phyloP scores from a whole-genome alignment of 371 early-diverging fungal species.

The Mortierella sp. region DNA sequence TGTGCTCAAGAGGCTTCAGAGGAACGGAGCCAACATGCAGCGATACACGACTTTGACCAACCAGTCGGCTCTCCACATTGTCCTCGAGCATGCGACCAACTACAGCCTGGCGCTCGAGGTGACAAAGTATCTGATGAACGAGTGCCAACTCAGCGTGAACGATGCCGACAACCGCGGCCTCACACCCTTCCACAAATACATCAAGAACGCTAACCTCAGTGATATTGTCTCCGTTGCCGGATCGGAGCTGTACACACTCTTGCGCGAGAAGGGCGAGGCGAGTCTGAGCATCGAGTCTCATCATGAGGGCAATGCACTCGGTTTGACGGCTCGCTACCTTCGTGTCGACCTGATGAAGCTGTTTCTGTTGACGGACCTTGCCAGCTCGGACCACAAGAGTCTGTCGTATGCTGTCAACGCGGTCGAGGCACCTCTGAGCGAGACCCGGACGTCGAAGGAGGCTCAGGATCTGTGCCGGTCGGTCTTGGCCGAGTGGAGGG shows the following conservation, averaged over 20 bases:
- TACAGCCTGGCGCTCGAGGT: constrained; percentile 43
- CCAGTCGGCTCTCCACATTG: constrained; percentile 48
- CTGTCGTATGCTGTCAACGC: constrained; percentile 38
- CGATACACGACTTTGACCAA: constrained; percentile 33
- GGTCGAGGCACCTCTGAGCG: constrained; percentile 50
- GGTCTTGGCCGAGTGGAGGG: constrained; percentile 42
- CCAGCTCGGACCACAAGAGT: constrained; percentile 48
- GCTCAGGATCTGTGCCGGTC: constrained; percentile 40
- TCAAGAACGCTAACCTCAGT: constrained; percentile 49
- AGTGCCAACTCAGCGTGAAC: constrained; percentile 47
- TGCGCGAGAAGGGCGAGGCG: constrained; percentile 42
- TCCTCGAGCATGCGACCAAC: constrained; percentile 48
- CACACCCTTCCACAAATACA: constrained; percentile 55
- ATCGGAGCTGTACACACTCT: constrained; percentile 47
- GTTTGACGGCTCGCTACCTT: constrained; percentile 48
- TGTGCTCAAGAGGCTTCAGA: constrained; percentile 44
- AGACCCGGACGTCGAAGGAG: constrained; percentile 31
- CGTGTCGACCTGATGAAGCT: constrained; percentile 51
- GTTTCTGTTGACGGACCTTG: constrained; percentile 47
- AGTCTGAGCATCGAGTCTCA: constrained; percentile 43
- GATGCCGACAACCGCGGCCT: constrained; percentile 49
- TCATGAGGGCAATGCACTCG: constrained; percentile 49
- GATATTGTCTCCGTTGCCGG: constrained; percentile 46
- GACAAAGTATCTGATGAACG: constrained; percentile 36
- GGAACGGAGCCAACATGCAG: constrained; percentile 48